Evolutionary conservation across 108 stramenopile genomes (phyloP), one percentile per base, ranked within the genome.

Genomic region (Skeletonema marinoi): DNA sequence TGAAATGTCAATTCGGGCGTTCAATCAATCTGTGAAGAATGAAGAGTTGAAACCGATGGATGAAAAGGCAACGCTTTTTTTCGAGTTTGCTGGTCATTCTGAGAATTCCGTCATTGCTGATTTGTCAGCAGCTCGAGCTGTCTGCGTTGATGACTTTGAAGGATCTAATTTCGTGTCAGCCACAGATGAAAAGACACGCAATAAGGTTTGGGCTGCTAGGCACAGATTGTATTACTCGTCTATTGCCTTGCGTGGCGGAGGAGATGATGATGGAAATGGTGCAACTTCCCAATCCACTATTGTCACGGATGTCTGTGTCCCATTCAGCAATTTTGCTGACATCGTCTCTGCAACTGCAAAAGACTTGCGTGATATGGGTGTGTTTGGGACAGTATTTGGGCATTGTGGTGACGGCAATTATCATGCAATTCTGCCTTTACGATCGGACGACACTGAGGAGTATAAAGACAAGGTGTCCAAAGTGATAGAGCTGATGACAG

Each of bases 361-460:
- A 36, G 90, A 94, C 60, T 88, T 96, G 21, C 70, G 70, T 56
- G 81, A 90, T 59, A 12, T 81, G 46, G 84, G 89, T 59, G 85
- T 97, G 60, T 68, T 92, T 14, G 97, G 95, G 17, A 93, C 97
- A 29, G 88, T 90, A 63, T 97, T 99, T 75, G 98, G 97, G 2
- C 98, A 99, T 84, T 96, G 96, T 42, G 99, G 99, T 17, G 99
- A 98, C 74, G 99, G 98, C 0, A 99, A 98, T 78, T 98, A 98
- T 73, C 98, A 99, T 73, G 89, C 87, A 74, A 96, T 97, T 51
- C 65, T 97, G 39, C 87, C 97, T 3, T 74, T 95, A 65, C 35
- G 56, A 21, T 86, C 90, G 61, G 74, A 84, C 33, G 93, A 96
- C 56, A 44, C 90, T 4, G 80, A 86, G 4, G 92, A 91, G 35